A percentile compares a stretch with the other conserved stretches of the same genome.
Conservation (phyloP, 2,329 filamentous ascomycete species). For the Apiospora sp. region DNA sequence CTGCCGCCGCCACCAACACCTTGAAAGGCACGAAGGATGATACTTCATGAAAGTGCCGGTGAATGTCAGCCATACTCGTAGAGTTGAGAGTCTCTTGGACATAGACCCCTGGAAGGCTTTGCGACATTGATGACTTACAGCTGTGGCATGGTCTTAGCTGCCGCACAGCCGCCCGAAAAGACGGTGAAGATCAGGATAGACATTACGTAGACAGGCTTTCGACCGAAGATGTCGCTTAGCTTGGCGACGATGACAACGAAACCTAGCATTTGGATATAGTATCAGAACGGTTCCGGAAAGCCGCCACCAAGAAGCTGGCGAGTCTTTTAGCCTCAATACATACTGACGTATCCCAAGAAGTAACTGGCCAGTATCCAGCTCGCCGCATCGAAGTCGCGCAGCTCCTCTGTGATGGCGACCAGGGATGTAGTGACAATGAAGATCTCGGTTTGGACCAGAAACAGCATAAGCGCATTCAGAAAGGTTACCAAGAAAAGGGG, state of each 20-base stretch:
- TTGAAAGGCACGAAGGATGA: slow-evolving; percentile 34
- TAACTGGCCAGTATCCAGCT: slow-evolving; percentile 33
- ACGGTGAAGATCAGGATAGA: slow-evolving; percentile 25
- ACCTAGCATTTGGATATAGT: neutral
- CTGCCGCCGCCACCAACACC: slow-evolving; percentile 32
- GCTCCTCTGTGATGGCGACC: slow-evolving; percentile 28
- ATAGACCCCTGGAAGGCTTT: slow-evolving; percentile 27
- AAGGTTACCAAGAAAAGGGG: neutral
- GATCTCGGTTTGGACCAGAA: slow-evolving; percentile 26
- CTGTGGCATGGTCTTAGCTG: slow-evolving; percentile 29
- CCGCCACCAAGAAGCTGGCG: no score
- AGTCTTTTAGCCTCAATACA: slow-evolving; percentile 7
- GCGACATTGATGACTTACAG: slow-evolving; percentile 25
- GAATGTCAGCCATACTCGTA: neutral
- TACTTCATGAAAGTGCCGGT: slow-evolving; percentile 28
- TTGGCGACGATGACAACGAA: slow-evolving; percentile 31
- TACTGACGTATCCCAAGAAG: slow-evolving; percentile 32
- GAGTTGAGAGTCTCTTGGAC: neutral
- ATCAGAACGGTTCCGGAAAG: neutral
- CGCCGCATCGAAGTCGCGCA: slow-evolving; percentile 26
- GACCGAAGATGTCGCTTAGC: slow-evolving; percentile 30
- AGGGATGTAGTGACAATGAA: slow-evolving; percentile 28
- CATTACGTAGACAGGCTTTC: slow-evolving; percentile 24
- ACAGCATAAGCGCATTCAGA: slow-evolving; percentile 15
- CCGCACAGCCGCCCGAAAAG: slow-evolving; percentile 30